Percentiles rank a stretch among this genome's conserved stretches.
phyloP scores from a whole-genome alignment of 2,329 filamentous ascomycete genomes.

The Dactylellina haptotyla region DNA sequence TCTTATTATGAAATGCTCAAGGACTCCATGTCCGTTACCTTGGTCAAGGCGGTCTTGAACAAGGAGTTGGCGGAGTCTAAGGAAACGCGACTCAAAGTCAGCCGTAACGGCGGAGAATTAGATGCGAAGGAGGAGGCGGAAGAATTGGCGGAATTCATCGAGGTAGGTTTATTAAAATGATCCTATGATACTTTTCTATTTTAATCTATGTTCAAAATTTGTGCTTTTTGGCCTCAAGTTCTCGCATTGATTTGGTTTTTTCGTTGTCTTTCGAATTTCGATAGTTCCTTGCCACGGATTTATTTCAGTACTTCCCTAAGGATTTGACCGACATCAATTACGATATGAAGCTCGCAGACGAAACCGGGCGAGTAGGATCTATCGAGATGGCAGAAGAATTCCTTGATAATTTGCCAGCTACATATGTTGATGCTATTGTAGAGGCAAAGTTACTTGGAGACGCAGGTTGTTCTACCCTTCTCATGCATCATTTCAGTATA shows the following conservation, averaged over 20 bases:
- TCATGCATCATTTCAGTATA: not conserved
- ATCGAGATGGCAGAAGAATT: conserved; percentile 43
- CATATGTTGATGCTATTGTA: conserved; percentile 49
- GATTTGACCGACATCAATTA: conserved; percentile 46
- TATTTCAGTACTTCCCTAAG: conserved; percentile 48
- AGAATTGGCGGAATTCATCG: conserved; percentile 47
- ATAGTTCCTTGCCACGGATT: conserved; percentile 52
- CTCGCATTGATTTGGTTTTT: conserved; percentile 29
- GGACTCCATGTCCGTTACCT: conserved; percentile 47
- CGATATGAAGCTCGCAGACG: conserved; percentile 47
- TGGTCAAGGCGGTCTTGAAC: conserved; percentile 50
- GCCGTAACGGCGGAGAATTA: conserved; percentile 45
- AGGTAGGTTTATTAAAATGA: conserved; percentile 23
- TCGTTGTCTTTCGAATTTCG: conserved; percentile 2
- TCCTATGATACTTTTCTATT: not conserved
- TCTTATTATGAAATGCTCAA: conserved; percentile 51
- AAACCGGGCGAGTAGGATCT: conserved; percentile 33
- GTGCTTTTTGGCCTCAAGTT: conserved; percentile 5
- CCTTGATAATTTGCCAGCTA: conserved; percentile 46
- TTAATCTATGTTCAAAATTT: not conserved
- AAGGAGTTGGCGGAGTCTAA: conserved; percentile 52
- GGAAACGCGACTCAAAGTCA: conserved; percentile 38
- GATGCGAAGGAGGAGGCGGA: conserved; percentile 47
- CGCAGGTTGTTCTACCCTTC: conserved; percentile 39
- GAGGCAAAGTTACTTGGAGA: conserved; percentile 47